Base-by-base conservation (phyloP, 1,284 basidiomycete species). In the Moniliophthora roreri region DNA sequence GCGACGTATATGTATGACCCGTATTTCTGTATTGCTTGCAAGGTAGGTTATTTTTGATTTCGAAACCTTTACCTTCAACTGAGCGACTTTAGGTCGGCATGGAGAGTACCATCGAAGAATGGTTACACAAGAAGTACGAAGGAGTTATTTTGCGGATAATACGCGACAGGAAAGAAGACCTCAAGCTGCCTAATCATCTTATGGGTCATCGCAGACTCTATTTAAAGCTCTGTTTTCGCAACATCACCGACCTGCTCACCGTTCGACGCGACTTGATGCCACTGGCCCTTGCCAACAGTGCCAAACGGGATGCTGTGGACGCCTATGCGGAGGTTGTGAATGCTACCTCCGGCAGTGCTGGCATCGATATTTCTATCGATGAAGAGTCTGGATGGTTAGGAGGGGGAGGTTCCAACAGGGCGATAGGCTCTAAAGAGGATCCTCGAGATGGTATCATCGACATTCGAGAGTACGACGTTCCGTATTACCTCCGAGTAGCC, bases 281-380 rank as follows among this genome's bases (percentile, higher is more conserved):
- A 1, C 81, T 99, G 23, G 96, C 95, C 0, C 80, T 88, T 23
- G 84, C 90, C 40, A 99, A 98, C 61, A 84, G 91, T 46, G 89
- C 93, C n/a, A 97, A 96, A 72, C 85, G 95, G 23, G 89, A 92
- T 60, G 96, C 97, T 0, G 89, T 99, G 10, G 97, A 99, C 69
- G 95, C 95, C 0, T 99, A 99, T 66, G 96, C 97, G 2, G 96
- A 99, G 63, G 94, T 98, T n/a, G 85, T 99, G 54, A 89, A 84
- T 60, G 91, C 90, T 1, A 84, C 90, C 1, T 78, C 79, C 4
- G 77, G 76, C 3, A 69, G 62, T 40, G 74, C 77, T 20, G 71
- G 71, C 50, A 81, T 84, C 68, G 81, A 84, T 41, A 81, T 91
- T 55, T 86, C 87, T 45, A 75, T 90, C 35, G 89, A 91, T 42